phyloP scores from a whole-genome alignment of 225 moss, liverwort and hornwort genomes.

The Antitrichia curtipendula region DNA sequence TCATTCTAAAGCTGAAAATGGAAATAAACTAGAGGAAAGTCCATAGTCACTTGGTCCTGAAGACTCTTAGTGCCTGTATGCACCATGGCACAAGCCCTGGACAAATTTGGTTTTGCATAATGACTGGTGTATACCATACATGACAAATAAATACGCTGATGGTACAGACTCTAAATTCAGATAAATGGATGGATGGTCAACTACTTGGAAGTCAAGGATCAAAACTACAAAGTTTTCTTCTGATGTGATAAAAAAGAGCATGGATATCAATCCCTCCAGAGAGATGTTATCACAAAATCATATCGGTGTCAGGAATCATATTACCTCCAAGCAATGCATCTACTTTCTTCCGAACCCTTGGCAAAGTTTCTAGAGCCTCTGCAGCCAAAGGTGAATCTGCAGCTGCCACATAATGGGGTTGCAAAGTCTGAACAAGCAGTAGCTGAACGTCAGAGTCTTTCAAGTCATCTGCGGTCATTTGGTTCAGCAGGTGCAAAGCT shows the following conservation, averaged over 20 bases:
- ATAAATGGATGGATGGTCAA: neutral
- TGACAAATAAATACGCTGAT: neutral
- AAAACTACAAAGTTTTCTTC: neutral
- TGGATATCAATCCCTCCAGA: neutral
- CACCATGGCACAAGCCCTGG: neutral
- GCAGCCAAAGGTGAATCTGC: slow-evolving; percentile 42
- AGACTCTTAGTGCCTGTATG: neutral
- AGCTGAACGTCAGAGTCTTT: slow-evolving; percentile 41
- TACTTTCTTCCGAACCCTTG: slow-evolving; percentile 17
- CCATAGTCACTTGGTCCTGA: neutral
- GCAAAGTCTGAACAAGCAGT: slow-evolving; percentile 43
- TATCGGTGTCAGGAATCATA: slow-evolving; percentile 22
- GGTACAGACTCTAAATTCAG: neutral
- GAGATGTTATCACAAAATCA: slow-evolving; percentile 2
- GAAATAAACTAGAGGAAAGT: neutral
- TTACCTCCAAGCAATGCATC: slow-evolving; percentile 30
- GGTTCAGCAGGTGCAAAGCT: slow-evolving; percentile 29
- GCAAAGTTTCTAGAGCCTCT: slow-evolving; percentile 31
- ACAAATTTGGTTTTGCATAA: neutral
- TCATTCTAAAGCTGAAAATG: neutral
- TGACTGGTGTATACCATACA: neutral
- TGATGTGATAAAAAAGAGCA: neutral
- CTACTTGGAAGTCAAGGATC: neutral
- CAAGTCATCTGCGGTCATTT: slow-evolving; percentile 32
- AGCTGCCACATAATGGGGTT: slow-evolving; percentile 57